phyloP scores from a whole-genome alignment of 78 protist genomes.

The Dictyostelium intermedium region DNA sequence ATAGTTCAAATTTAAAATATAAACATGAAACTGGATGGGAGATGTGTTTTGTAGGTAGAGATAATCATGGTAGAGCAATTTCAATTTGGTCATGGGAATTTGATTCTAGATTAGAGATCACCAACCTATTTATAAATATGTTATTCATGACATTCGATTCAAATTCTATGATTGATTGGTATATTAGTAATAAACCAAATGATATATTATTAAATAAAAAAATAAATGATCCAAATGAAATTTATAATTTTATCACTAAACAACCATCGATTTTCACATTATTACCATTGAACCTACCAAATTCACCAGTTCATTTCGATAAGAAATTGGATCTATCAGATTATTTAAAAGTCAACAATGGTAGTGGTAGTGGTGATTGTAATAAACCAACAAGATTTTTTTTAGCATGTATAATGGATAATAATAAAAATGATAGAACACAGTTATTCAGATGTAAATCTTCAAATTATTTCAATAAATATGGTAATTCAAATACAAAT shows the following conservation, averaged over 20 bases:
- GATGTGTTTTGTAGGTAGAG: not conserved
- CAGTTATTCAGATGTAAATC: not conserved
- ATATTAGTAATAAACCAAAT: not conserved
- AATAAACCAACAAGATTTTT: not conserved
- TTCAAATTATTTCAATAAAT: not conserved
- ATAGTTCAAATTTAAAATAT: not conserved
- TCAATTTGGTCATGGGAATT: not conserved
- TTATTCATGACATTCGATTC: not conserved
- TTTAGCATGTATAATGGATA: not conserved
- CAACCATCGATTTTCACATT: not conserved
- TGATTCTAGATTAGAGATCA: not conserved
- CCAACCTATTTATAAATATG: not conserved
- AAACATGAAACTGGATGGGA: not conserved
- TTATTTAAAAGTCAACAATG: not conserved
- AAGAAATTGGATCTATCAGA: not conserved
- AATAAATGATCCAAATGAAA: not conserved
- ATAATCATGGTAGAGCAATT: not conserved
- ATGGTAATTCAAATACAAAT: not conserved
- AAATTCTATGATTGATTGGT: not conserved
- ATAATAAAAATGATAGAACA: not conserved
- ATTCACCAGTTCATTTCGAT: not conserved
- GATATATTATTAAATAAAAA: not conserved
- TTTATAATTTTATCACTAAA: too few relatives aligned
- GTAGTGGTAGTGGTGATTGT: too few relatives aligned
- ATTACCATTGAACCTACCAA: not conserved